Base-by-base conservation (phyloP, 306 rosid species). In the Quercus dentata region DNA sequence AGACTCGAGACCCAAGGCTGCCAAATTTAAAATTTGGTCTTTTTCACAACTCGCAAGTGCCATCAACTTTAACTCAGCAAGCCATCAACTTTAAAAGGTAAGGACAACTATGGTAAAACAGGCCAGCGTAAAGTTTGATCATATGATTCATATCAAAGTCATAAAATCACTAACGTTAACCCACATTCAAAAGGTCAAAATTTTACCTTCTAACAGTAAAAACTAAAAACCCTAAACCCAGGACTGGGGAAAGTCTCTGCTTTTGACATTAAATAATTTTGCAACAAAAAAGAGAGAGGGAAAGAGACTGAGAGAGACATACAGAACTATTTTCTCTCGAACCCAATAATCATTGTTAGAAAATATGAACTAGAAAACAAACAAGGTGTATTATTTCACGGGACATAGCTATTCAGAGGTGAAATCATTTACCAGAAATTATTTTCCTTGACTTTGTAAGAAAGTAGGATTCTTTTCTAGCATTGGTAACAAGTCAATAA, bases 341-440 rank as follows among this genome's bases (percentile, higher is more conserved):
- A 31, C 72, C 54, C 72, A 35, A 68, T 68, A 35, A 68, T 19
- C 35, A 4, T 35, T 19, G 3, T 68, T 19, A 56, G 69, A 74
- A 69, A 54, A 62, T 46, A 68, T 58, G 65, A 33, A 69, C 78
- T 49, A 18, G 13, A 8, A 58, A 25, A 61, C 67, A 61, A 61
- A 68, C 23, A 6, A 35, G 27, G 9, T 23, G 69, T 30, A 78
- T 78, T 74, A 49, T 52, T 61, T 38, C 54, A 54, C 72, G 61
- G 59, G 80, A 52, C 56, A 54, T 51, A 31, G n/a, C 46, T 41
- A 78, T 35, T 59, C 74, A 74, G 41, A 78, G 56, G 6, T 74
- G 38, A 41, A 78, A 83, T 78, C 74, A 78, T 69, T 78, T 28
- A 69, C 9, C 54, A 49, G 19, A 71, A 69, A 68, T 68, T 33